Evolutionary conservation across 805 yeast genomes (phyloP), one percentile per base, ranked within the genome.

Genomic region (Candida maesae): DNA sequence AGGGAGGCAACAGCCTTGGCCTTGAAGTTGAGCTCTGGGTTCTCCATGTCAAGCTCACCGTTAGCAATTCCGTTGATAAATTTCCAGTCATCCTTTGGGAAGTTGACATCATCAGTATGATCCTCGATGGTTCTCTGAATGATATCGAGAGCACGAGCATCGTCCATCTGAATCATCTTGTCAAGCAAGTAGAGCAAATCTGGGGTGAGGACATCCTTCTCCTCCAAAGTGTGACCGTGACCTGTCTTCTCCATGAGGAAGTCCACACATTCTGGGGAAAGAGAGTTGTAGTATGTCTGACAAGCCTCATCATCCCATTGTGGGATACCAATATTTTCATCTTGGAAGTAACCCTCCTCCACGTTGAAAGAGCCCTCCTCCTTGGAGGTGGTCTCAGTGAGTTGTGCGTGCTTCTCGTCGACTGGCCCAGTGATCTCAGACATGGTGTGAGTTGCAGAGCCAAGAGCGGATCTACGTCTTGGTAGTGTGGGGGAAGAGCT

Each of bases 101-200:
- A 64, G 50, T 74, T 75, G 27, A 69, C 68, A 52, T 78, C 83
- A 38, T 65, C 70, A 6, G 50, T 50, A 47, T 74, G 78, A 14
- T 68, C 65, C 1, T 50, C 64, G 4, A 68, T 45, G 5, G 73
- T 68, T 14, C 63, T 59, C 24, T 57, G 51, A 34, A 78, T 53
- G 39, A 40, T 39, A 7, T 26, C 45, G 10, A 48, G 8, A 13
- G 46, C 44, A 20, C 50, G 46, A 23, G 58, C 63, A 35, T 71
- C 39, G 11, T 63, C 45, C 66, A 31, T 42, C 39, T 19, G 12
- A 13, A 39, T 21, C 21, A 35, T 10, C 45, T 44, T 44, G 30
- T 42, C 43, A 10, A 47, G 14, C 25, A 47, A 15, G 38, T 44
- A 47, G 34, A 35, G 33, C 41, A 47, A 33, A n/a, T 47, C 51